These are phyloP conservation scores for Jasminum sambac DNA, from an alignment of 257 asterid species.

Conservation along the genomic window DNA sequence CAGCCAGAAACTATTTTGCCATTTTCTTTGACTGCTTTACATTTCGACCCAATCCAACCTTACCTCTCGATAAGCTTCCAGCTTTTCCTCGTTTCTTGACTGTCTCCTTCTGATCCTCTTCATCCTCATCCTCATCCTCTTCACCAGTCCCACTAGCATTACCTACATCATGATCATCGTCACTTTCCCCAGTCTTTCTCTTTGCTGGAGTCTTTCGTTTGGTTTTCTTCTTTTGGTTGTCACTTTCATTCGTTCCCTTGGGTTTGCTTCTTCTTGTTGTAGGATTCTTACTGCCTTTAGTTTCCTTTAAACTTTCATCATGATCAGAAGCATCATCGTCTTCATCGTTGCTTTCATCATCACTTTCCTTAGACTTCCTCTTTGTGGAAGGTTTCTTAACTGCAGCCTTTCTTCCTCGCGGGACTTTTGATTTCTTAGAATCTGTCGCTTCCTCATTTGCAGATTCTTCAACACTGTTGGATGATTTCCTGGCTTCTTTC, in stretches of 20 bases:
- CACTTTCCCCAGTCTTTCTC: conserved; percentile 54
- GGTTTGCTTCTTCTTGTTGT: conserved; percentile 38
- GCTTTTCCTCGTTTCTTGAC: conserved; percentile 31
- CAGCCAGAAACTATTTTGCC: conserved; percentile 31
- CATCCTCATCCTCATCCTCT: conserved; percentile 37
- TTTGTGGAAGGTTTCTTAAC: conserved; percentile 40
- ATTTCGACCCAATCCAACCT: conserved; percentile 34
- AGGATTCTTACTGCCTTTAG: conserved; percentile 36
- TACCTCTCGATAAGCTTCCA: conserved; percentile 40
- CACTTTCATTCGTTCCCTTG: conserved; percentile 35
- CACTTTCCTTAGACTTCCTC: conserved; percentile 35
- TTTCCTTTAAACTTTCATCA: conserved; percentile 33
- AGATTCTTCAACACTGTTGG: conserved; percentile 43
- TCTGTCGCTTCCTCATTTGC: conserved; percentile 41
- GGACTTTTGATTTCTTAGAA: conserved; percentile 26
- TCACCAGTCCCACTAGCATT: conserved; percentile 26
- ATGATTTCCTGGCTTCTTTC: conserved; percentile 41
- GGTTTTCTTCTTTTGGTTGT: conserved; percentile 38
- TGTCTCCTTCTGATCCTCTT: conserved; percentile 25
- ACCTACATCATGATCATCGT: conserved; percentile 29
- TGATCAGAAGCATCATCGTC: conserved; percentile 22
- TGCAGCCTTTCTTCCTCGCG: conserved; percentile 32
- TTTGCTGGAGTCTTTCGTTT: conserved; percentile 43
- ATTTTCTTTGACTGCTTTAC: conserved; percentile 43
- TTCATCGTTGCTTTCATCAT: conserved; percentile 30